Base-by-base conservation (phyloP, 2,329 filamentous ascomycete species). In the Aspergillus bombycis region DNA sequence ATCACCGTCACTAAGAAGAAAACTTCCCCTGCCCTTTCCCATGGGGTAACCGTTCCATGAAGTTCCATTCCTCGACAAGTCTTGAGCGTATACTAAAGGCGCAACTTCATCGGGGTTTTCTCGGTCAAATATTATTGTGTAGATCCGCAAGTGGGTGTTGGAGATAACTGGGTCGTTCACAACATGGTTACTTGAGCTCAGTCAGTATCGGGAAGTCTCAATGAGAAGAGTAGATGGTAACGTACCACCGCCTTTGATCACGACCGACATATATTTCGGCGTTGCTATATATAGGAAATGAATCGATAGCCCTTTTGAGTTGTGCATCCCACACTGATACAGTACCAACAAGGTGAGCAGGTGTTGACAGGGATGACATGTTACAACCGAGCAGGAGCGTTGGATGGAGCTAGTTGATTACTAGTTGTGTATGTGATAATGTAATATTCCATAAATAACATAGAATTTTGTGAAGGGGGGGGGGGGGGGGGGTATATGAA, bases 1-100 rank as follows among this genome's bases (percentile, higher is more conserved):
- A 66, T 83, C 80, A 6, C 75, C 77, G 62, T 80, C 68, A 54
- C 75, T 75, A 2, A 81, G 68, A 2, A 81, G 72, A 43, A 77
- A 76, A 26, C 72, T 74, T 7, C 73, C 73, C 48, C 71, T 74
- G 0, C 68, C 71, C 59, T 70, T 73, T 2, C 71, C 74, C 62
- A 80, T 78, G 14, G 66, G 63, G 32, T 71, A 70, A 1, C 70
- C 74, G 61, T 81, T 80, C 78, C 79, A 81, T 26, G 66, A 68
- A 0, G 74, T 77, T 5, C 80, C 80, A 61, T 81, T 80, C 28
- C 67, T 68, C 2, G 81, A 82, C 1, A 80, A 52, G 65, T 82
- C 78, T 63, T 81, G 72, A 3, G 77, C 79, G 61, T 82, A 83
- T 7, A 82, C 76, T 26, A 83, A 70, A 1, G 79, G 77, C 2